Percentiles rank a stretch among this genome's conserved stretches.
Conservation (phyloP, 108 stramenopile genomes). For the Cyclostephanos invisitatus region DNA sequence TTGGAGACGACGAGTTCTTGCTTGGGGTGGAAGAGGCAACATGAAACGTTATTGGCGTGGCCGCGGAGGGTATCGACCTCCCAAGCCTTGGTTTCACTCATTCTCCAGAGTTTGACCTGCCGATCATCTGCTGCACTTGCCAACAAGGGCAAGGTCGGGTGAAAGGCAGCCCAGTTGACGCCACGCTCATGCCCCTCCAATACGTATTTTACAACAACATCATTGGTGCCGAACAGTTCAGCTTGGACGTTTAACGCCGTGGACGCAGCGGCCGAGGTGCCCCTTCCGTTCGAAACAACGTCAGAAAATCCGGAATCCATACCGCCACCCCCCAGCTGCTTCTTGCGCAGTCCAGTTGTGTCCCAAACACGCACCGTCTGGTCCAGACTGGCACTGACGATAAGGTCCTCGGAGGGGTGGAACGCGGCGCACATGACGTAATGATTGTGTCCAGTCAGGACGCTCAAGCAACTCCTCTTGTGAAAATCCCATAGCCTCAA, state of each 20-base stretch:
- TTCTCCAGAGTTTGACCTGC: constrained; percentile 99
- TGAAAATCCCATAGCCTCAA: constrained; percentile 99
- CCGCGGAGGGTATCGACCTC: constrained; percentile 99
- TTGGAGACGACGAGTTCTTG: constrained; percentile 97
- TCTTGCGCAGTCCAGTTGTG: constrained; percentile 96
- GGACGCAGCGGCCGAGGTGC: constrained; percentile 48
- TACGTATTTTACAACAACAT: constrained; percentile 99
- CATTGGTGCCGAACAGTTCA: constrained; percentile 98
- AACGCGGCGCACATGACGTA: constrained; percentile 99
- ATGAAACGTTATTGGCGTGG: constrained; percentile 99
- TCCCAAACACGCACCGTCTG: constrained; percentile 99
- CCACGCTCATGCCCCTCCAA: constrained; percentile 99
- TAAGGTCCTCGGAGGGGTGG: constrained; percentile 98
- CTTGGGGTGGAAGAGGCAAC: constrained; percentile 98
- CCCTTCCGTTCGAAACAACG: constrained; percentile 36
- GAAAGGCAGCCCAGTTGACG: constrained; percentile 99
- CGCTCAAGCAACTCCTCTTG: constrained; percentile 93
- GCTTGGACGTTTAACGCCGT: constrained; percentile 91
- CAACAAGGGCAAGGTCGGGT: constrained; percentile 96
- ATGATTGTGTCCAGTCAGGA: constrained; percentile 99
- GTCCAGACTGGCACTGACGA: constrained; percentile 98
- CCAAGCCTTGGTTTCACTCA: constrained; percentile 99
- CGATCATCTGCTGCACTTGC: constrained; percentile 98
- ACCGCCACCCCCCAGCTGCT: constrained; percentile 67
- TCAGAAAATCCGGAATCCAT: constrained; percentile 49